Conservation (phyloP, 352 stramenopile species). For the Phytophthora ramorum region DNA sequence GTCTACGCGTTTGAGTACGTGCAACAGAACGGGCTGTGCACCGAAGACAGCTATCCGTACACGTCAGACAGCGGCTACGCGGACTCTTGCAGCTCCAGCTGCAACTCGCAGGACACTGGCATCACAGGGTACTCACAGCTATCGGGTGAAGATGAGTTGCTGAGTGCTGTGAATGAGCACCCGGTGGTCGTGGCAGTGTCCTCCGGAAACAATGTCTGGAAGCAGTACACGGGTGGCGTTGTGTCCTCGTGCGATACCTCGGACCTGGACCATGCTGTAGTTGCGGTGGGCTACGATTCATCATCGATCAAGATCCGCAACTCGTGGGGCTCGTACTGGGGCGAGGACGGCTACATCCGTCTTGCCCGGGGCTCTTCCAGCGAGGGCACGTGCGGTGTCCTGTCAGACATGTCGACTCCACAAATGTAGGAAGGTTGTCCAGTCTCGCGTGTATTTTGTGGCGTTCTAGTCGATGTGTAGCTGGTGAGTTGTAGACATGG, state of each 20-base stretch:
- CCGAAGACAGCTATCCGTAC: conserved; percentile 45
- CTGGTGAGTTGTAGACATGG: conserved; percentile 9
- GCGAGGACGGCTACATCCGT: conserved; percentile 93
- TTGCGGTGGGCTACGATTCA: conserved; percentile 95
- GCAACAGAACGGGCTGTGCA: conserved; percentile 84
- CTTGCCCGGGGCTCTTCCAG: conserved; percentile 73
- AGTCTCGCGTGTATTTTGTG: conserved; percentile 13
- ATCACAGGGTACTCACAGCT: conserved; percentile 75
- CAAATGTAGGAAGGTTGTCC: conserved; percentile 29
- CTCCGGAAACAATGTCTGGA: conserved; percentile 94
- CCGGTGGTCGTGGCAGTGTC: conserved; percentile 96
- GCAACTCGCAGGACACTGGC: conserved; percentile 39
- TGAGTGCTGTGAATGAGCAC: conserved; percentile 53
- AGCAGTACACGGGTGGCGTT: conserved; percentile 97
- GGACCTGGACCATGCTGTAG: conserved; percentile 96
- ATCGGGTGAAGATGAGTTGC: conserved; percentile 31
- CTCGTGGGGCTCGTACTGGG: conserved; percentile 94
- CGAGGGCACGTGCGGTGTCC: conserved; percentile 58
- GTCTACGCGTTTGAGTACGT: conserved; percentile 94
- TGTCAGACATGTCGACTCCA: conserved; percentile 53
- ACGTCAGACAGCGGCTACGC: conserved; percentile 32
- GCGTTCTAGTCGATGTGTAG: conserved; percentile 14
- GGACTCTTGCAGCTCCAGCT: conserved; percentile 33
- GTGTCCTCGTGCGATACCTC: conserved; percentile 73
- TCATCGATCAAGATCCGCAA: conserved; percentile 97